Evolutionary conservation across 2,329 filamentous ascomycete species (phyloP).

Genomic region (Colletotrichum abscissum): DNA sequence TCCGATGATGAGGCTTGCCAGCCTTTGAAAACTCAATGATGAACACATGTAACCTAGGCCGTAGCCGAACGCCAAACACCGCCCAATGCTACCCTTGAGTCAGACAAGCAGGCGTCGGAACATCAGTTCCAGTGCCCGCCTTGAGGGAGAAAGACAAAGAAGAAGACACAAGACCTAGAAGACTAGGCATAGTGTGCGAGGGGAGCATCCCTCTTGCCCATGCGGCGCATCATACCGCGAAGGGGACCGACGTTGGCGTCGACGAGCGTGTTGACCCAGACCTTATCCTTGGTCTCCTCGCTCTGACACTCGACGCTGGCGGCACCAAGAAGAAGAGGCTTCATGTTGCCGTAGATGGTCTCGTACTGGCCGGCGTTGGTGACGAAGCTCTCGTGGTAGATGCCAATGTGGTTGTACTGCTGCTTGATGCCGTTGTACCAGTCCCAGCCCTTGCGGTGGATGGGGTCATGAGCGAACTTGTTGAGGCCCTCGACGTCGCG

Average conservation of each 20-base stretch:
- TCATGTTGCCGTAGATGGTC: conserved; percentile 60
- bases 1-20: background rate
- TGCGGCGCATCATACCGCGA: conserved; percentile 48
- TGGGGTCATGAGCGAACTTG: conserved; percentile 59
- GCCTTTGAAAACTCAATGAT: background rate
- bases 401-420: conserved; percentile 53
- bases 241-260: conserved; percentile 44
- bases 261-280: conserved; percentile 49
- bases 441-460: conserved; percentile 62
- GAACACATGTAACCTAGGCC: background rate
- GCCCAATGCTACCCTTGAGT: background rate
- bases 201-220: conserved; percentile 36
- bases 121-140: background rate
- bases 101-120: background rate
- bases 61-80: background rate
- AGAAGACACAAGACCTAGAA: background rate
- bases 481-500: conserved; percentile 59
- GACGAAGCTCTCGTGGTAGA: conserved; percentile 67
- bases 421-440: conserved; percentile 54
- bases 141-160: background rate
- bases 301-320: conserved; percentile 39
- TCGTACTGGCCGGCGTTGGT: conserved; percentile 59
- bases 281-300: conserved; percentile 38
- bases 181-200: conserved; percentile 36
- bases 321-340: conserved; percentile 49